Evolutionary conservation across 169 alveolate species (phyloP).

Genomic region (Cryptosporidium felis): DNA sequence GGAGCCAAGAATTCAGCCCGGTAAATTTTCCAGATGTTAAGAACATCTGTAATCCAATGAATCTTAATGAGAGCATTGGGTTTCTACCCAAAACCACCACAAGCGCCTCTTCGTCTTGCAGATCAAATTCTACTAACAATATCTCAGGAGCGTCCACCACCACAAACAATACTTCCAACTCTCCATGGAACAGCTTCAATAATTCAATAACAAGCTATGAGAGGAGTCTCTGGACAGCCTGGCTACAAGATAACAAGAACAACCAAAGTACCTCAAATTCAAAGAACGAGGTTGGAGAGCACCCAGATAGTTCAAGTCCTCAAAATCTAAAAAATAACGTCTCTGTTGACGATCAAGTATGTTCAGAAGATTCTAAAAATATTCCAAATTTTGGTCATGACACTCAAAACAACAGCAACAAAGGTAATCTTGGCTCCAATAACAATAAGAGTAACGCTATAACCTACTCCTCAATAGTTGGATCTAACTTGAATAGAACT

Average conservation of each 20-base stretch:
- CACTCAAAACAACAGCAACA: neutral
- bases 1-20: slow-evolving; percentile 22
- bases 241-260: slow-evolving; percentile 15
- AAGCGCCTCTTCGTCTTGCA: neutral
- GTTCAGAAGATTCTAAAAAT: too few relatives aligned
- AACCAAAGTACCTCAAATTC: neutral
- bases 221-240: slow-evolving; percentile 37
- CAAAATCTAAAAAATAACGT: neutral
- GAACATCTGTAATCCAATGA: neutral
- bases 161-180: neutral
- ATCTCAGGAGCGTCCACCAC: slow-evolving; percentile 3
- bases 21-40: slow-evolving; percentile 1
- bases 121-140: slow-evolving; percentile 1
- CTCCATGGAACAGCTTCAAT: slow-evolving; percentile 41
- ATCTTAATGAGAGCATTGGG: neutral
- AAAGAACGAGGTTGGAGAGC: neutral
- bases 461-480: slow-evolving; percentile 47
- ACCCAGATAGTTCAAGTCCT: neutral
- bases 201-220: slow-evolving; percentile 28
- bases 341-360: neutral
- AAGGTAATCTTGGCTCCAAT: neutral
- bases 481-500: slow-evolving; percentile 16
- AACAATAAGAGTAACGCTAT: neutral
- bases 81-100: neutral
- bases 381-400: neutral